Percentiles rank a stretch among this genome's conserved stretches.
phyloP scores from a whole-genome alignment of 495 filamentous ascomycete genomes.

The Penicillium argentinense region DNA sequence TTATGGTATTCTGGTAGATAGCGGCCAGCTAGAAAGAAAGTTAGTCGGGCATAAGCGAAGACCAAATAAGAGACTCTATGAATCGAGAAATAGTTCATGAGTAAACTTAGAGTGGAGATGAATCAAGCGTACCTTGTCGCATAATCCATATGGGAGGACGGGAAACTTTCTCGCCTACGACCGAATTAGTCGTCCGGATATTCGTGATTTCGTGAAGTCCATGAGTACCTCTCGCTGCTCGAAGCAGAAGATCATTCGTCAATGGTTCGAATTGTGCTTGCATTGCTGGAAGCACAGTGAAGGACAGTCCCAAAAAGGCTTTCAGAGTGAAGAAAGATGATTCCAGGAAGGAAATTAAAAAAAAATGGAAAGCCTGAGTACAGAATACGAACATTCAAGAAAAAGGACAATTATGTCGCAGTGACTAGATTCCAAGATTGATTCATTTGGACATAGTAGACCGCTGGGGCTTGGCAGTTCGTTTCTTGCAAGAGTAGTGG shows the following conservation, averaged over 20 bases:
- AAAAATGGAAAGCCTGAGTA: no score
- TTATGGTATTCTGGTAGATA: conserved; percentile 98
- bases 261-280: conserved; percentile 69
- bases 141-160: conserved; percentile 97
- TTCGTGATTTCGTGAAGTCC: neutral
- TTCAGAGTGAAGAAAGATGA: no score
- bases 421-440: no score
- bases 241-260: conserved; percentile 85
- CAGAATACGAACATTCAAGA: no score
- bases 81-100: neutral
- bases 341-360: no score
- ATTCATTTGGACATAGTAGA: no score
- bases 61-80: conserved; percentile 4
- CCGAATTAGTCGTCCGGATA: conserved; percentile 20
- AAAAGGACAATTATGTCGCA: no score
- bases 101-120: neutral
- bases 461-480: no score
- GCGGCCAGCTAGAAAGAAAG: conserved; percentile 87
- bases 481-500: no score
- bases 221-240: conserved; percentile 82
- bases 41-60: no score
- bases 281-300: conserved; percentile 47
- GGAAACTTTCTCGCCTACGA: conserved; percentile 81
- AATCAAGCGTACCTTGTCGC: conserved; percentile 76
- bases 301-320: no score